Percentiles rank a stretch among this genome's conserved stretches.
Evolutionary conservation across 2,329 filamentous ascomycete genomes (phyloP).

Genomic region (Bretziella fagacearum): DNA sequence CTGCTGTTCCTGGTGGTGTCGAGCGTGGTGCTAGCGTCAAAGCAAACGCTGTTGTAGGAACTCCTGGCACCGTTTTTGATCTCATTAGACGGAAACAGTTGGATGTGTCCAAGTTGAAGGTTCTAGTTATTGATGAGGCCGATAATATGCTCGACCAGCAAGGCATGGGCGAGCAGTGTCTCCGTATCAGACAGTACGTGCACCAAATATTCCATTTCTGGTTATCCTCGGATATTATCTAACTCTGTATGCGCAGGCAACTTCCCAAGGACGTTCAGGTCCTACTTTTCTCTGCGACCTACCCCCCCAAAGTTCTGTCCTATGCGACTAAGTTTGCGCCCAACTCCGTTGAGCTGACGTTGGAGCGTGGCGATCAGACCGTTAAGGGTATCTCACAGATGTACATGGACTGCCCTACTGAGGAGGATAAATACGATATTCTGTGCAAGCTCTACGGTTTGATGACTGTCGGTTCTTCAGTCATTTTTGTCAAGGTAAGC

Average conservation of each 20-base stretch:
- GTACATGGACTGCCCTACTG: constrained; percentile 79
- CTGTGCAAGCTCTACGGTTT: constrained; percentile 88
- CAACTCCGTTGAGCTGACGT: constrained; percentile 67
- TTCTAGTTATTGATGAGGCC: constrained; percentile 87
- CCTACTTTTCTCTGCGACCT: constrained; percentile 88
- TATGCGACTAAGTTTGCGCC: constrained; percentile 79
- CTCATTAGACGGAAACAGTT: constrained; percentile 63
- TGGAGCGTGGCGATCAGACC: constrained; percentile 80
- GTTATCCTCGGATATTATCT: not conserved
- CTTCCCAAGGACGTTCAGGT: constrained; percentile 65
- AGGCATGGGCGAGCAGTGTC: constrained; percentile 86
- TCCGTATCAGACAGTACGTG: constrained; percentile 69
- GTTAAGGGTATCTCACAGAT: constrained; percentile 96
- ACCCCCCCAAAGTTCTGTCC: constrained; percentile 67
- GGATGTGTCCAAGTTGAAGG: constrained; percentile 52
- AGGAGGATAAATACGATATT: constrained; percentile 70
- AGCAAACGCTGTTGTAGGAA: constrained; percentile 75
- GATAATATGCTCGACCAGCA: constrained; percentile 98
- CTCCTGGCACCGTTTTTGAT: constrained; percentile 83
- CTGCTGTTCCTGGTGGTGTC: constrained; percentile 66
- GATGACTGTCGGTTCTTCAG: constrained; percentile 91
- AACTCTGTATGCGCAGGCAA: not conserved
- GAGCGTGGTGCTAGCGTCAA: constrained; percentile 51
- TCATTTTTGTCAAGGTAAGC: constrained; percentile 84
- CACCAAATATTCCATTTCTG: constrained; percentile 6